A percentile compares a stretch with the other conserved stretches of the same genome.
phyloP scores from a whole-genome alignment of 2,329 filamentous ascomycete genomes.

The Trichophaea hybrida region DNA sequence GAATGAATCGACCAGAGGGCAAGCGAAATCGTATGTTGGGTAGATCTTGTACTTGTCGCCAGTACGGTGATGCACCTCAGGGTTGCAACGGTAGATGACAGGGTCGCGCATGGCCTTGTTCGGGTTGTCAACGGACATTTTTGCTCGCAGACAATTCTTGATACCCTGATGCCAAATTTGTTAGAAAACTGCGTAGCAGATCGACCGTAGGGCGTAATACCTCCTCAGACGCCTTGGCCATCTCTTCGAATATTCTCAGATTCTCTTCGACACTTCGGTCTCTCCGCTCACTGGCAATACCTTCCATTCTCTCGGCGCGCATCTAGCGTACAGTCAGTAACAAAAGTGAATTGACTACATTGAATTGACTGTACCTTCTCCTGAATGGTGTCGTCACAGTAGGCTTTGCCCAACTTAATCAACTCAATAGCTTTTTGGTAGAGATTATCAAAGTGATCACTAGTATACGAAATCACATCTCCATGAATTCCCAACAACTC shows the following conservation, averaged over 20 bases:
- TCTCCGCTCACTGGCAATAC: constrained; percentile 66
- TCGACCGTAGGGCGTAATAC: neutral
- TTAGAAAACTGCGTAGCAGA: neutral
- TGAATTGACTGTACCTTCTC: constrained; percentile 39
- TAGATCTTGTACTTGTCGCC: constrained; percentile 72
- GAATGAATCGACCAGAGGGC: constrained; percentile 63
- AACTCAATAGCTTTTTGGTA: constrained; percentile 74
- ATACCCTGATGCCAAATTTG: constrained; percentile 41
- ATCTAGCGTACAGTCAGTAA: constrained; percentile 35
- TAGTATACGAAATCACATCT: constrained; percentile 75
- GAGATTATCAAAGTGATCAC: constrained; percentile 86
- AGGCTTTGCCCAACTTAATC: constrained; percentile 76
- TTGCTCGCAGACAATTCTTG: constrained; percentile 84
- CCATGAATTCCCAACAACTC: constrained; percentile 82
- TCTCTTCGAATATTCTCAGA: constrained; percentile 74
- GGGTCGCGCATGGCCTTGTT: constrained; percentile 96
- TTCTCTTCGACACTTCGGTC: constrained; percentile 70
- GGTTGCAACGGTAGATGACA: constrained; percentile 92
- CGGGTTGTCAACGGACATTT: constrained; percentile 77
- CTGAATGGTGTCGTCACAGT: constrained; percentile 85
- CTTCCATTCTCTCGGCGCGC: constrained; percentile 69
- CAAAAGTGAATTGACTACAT: neutral
- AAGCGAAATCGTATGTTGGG: constrained; percentile 76
- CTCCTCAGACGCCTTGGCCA: constrained; percentile 66
- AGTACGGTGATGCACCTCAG: constrained; percentile 55